A percentile compares a stretch with the other conserved stretches of the same genome.
These are phyloP conservation scores for Candida takata DNA, from an alignment of 805 yeast genomes.

Conservation along the genomic window DNA sequence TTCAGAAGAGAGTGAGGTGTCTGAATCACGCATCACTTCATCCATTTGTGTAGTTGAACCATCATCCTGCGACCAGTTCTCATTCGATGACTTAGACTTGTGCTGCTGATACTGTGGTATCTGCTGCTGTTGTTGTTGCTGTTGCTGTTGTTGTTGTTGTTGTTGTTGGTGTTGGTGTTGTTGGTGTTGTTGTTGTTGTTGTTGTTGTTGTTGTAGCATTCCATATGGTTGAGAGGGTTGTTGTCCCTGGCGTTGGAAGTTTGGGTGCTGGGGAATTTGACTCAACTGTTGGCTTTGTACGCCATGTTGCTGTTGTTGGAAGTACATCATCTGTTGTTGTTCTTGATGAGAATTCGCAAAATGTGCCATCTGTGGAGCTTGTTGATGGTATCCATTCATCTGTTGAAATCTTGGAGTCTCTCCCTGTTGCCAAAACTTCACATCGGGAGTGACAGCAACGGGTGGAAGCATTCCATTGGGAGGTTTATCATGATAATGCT, in stretches of 20 bases:
- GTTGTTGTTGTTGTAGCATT: conserved; percentile 21
- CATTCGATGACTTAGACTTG: conserved; percentile 21
- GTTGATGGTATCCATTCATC: not conserved
- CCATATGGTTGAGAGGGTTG: conserved; percentile 9
- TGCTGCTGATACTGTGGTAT: conserved; percentile 18
- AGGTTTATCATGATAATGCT: no score
- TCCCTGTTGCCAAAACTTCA: conserved; percentile 8
- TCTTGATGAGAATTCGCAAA: conserved; percentile 7
- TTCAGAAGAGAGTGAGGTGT: conserved; percentile 34
- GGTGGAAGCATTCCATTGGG: conserved; percentile 1
- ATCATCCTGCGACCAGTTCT: conserved; percentile 29
- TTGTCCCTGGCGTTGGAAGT: conserved; percentile 14
- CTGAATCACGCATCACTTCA: conserved; percentile 31
- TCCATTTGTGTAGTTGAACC: conserved; percentile 24
- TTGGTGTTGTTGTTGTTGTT: conserved; percentile 10
- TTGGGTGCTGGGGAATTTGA: no score
- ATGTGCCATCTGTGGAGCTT: not conserved
- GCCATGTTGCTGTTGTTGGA: conserved; percentile 17
- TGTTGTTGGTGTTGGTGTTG: conserved; percentile 20
- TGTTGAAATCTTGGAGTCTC: conserved; percentile 2
- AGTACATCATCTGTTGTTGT: conserved; percentile 6
- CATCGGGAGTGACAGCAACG: conserved; percentile 1
- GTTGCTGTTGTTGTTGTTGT: conserved; percentile 21
- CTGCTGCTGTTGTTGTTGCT: conserved; percentile 19
- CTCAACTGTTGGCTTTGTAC: no score